These are phyloP conservation scores for Alternaria postmessia DNA, from an alignment of 2,329 filamentous ascomycete genomes.

Conservation along the genomic window DNA sequence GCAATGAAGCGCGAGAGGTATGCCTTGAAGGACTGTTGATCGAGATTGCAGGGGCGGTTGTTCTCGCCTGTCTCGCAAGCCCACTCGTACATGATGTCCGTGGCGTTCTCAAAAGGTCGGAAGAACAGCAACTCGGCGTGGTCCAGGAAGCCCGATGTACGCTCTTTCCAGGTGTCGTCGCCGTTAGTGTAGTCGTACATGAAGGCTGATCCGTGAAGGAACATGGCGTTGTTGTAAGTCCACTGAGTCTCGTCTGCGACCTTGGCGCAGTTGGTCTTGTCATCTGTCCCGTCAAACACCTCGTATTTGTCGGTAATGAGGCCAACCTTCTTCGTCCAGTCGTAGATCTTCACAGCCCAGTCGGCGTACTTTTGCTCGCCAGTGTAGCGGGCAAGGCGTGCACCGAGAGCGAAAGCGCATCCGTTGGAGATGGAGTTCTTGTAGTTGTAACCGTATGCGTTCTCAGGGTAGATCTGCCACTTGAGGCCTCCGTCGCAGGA, in stretches of 20 bases:
- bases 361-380: constrained; percentile 65
- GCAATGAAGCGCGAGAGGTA: constrained; percentile 72
- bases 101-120: constrained; percentile 58
- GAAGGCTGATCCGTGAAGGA: constrained; percentile 63
- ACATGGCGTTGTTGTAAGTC: constrained; percentile 66
- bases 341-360: constrained; percentile 74
- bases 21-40: constrained; percentile 79
- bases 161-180: constrained; percentile 62
- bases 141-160: constrained; percentile 68
- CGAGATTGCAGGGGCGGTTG: constrained; percentile 67
- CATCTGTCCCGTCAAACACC: constrained; percentile 65
- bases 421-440: constrained; percentile 85
- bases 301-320: constrained; percentile 60
- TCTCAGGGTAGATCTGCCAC: constrained; percentile 83
- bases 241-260: constrained; percentile 62
- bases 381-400: constrained; percentile 75
- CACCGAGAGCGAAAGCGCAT: constrained; percentile 82
- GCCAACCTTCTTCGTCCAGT: constrained; percentile 60
- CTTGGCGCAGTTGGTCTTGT: constrained; percentile 59
- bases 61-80: constrained; percentile 66
- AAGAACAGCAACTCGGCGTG: constrained; percentile 60
- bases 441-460: constrained; percentile 78
- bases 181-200: constrained; percentile 63
- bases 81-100: constrained; percentile 69
- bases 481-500: constrained; percentile 75